These are phyloP conservation scores for Epichloe elymi DNA, from an alignment of 2,329 filamentous ascomycete genomes.

Conservation along the genomic window DNA sequence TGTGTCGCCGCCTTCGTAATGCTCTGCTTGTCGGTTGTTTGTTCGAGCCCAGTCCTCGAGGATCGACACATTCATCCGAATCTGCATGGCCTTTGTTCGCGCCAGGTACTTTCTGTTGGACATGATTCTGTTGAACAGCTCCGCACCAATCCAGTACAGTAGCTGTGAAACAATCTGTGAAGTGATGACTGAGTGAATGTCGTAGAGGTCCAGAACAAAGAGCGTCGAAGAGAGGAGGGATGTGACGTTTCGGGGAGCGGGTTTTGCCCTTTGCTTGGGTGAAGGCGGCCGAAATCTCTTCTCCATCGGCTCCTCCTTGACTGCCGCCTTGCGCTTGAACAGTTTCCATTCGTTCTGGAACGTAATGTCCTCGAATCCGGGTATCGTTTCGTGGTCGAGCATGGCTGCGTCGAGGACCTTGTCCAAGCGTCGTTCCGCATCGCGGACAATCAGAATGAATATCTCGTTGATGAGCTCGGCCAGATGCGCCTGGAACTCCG, in stretches of 20 bases:
- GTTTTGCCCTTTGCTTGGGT: slow-evolving; percentile 81
- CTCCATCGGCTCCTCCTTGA: slow-evolving; percentile 80
- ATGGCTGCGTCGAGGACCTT: slow-evolving; percentile 89
- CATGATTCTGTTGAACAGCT: slow-evolving; percentile 97
- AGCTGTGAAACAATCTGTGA: slow-evolving; percentile 85
- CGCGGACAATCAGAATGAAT: slow-evolving; percentile 91
- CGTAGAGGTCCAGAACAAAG: slow-evolving; percentile 96
- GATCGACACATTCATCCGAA: slow-evolving; percentile 94
- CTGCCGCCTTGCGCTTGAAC: slow-evolving; percentile 80
- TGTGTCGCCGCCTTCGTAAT: slow-evolving; percentile 87
- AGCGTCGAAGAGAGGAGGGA: slow-evolving; percentile 90
- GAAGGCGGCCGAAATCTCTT: slow-evolving; percentile 87
- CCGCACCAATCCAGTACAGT: slow-evolving; percentile 89
- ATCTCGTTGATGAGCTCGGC: slow-evolving; percentile 96
- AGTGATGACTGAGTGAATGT: slow-evolving; percentile 93
- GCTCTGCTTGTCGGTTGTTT: slow-evolving; percentile 89
- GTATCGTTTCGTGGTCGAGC: slow-evolving; percentile 96
- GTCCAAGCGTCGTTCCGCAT: slow-evolving; percentile 90
- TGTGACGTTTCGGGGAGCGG: slow-evolving; percentile 87
- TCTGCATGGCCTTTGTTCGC: slow-evolving; percentile 97
- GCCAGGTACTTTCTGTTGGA: slow-evolving; percentile 89
- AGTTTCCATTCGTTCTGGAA: slow-evolving; percentile 99
- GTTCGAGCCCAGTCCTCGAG: slow-evolving; percentile 90
- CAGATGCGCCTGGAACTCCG: slow-evolving; percentile 83
- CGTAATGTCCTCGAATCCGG: slow-evolving; percentile 88